phyloP scores from a whole-genome alignment of 2,329 filamentous ascomycete species.

The Phymatotrichopsis omnivora region DNA sequence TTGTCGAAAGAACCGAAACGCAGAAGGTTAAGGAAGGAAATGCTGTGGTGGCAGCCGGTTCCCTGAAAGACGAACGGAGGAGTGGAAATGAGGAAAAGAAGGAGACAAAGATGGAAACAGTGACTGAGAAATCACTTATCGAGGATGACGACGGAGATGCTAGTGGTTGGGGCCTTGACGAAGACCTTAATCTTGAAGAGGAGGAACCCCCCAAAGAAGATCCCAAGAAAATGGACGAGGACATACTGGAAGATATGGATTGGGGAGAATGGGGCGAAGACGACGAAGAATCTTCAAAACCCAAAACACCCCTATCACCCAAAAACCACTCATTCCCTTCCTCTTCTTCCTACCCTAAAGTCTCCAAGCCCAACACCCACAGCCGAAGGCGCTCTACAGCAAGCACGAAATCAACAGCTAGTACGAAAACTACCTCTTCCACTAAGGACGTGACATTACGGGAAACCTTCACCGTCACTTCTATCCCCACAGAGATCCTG shows the following conservation, averaged over 20 bases:
- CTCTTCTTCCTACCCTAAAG: slow-evolving; percentile 1
- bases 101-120: slow-evolving; percentile 33
- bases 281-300: slow-evolving; percentile 39
- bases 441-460: slow-evolving; percentile 60
- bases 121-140: slow-evolving; percentile 5
- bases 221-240: slow-evolving; percentile 19
- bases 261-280: slow-evolving; percentile 81
- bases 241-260: slow-evolving; percentile 45
- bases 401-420: too few relatives aligned
- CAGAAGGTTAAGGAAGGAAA: slow-evolving; percentile 53
- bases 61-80: slow-evolving; percentile 56
- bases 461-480: slow-evolving; percentile 81
- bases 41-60: slow-evolving; percentile 26
- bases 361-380: not conserved
- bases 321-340: too few relatives aligned
- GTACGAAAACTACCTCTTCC: not conserved
- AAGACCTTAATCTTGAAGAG: slow-evolving; percentile 36
- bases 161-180: slow-evolving; percentile 44
- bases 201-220: slow-evolving; percentile 37
- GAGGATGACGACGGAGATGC: slow-evolving; percentile 39
- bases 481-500: slow-evolving; percentile 70
- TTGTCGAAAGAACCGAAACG: slow-evolving; percentile 76
- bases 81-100: slow-evolving; percentile 69
- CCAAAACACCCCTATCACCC: slow-evolving; percentile 13
- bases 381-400: too few relatives aligned